Conservation (phyloP, 2,329 filamentous ascomycete genomes). For the Ceratocystis papillata region DNA sequence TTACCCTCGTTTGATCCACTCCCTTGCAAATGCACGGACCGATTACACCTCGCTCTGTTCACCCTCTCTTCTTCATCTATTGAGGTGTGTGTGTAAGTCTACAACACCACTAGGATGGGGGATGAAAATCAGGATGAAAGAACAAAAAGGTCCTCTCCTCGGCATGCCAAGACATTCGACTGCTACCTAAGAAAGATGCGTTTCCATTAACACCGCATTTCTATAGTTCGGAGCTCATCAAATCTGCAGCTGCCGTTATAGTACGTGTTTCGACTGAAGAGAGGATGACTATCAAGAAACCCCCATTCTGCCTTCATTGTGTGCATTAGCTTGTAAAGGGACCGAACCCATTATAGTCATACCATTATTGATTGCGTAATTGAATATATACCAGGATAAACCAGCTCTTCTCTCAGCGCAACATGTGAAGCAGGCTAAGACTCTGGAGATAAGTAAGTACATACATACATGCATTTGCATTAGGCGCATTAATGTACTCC, state of each 20-base stretch:
- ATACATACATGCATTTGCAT: background rate
- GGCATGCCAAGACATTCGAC: background rate
- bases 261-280: too few species aligned
- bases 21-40: background rate
- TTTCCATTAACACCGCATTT: background rate
- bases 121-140: background rate
- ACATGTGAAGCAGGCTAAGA: background rate
- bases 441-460: background rate
- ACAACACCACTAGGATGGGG: background rate
- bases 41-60: background rate
- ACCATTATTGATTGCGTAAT: slow-evolving; percentile 5
- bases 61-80: background rate
- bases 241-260: too few species aligned
- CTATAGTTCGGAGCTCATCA: too few species aligned
- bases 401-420: background rate
- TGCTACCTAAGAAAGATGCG: background rate
- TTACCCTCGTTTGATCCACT: background rate
- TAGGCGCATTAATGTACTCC: background rate
- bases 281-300: too few species aligned
- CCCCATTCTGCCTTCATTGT: too few species aligned
- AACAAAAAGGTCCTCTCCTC: slow-evolving; percentile 7
- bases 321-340: background rate
- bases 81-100: background rate
- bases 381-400: background rate
- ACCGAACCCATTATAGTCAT: background rate